Evolutionary conservation across 2,329 filamentous ascomycete species (phyloP).

Genomic region (Diaporthe australafricana): DNA sequence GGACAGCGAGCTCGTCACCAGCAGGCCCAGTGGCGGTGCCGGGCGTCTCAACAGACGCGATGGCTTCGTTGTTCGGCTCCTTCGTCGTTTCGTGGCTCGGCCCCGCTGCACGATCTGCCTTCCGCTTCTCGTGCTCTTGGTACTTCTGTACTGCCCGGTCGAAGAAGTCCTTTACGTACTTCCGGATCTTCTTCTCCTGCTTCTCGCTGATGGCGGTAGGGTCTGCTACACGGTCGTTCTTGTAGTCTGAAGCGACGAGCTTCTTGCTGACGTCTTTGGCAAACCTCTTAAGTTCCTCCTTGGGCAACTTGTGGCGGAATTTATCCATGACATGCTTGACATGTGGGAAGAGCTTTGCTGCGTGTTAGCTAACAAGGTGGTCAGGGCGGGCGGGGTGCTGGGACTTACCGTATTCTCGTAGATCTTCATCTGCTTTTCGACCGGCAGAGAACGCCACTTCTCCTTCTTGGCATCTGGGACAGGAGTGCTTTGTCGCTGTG

Average conservation of each 20-base stretch:
- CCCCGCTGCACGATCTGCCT: conserved; percentile 55
- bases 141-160: conserved; percentile 87
- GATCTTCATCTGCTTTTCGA: conserved; percentile 93
- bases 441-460: conserved; percentile 75
- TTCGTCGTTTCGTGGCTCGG: conserved; percentile 42
- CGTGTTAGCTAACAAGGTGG: background rate
- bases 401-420: conserved; percentile 89
- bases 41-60: conserved; percentile 42
- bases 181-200: conserved; percentile 85
- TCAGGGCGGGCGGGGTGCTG: background rate
- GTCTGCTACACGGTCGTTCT: conserved; percentile 86
- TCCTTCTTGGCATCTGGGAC: conserved; percentile 72
- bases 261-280: conserved; percentile 83
- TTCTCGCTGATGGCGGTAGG: conserved; percentile 80
- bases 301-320: conserved; percentile 87
- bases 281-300: conserved; percentile 76
- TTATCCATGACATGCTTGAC: conserved; percentile 89
- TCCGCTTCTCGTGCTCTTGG: conserved; percentile 73
- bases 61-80: conserved; percentile 32
- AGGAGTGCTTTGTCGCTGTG: conserved; percentile 68
- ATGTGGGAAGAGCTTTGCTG: conserved; percentile 78
- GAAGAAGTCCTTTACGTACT: conserved; percentile 85
- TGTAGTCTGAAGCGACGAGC: conserved; percentile 91
- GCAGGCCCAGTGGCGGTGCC: conserved; percentile 37
- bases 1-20: conserved; percentile 50